Evolutionary conservation across 805 yeast species (phyloP).

Genomic region (Scheffersomyces amazonensis): DNA sequence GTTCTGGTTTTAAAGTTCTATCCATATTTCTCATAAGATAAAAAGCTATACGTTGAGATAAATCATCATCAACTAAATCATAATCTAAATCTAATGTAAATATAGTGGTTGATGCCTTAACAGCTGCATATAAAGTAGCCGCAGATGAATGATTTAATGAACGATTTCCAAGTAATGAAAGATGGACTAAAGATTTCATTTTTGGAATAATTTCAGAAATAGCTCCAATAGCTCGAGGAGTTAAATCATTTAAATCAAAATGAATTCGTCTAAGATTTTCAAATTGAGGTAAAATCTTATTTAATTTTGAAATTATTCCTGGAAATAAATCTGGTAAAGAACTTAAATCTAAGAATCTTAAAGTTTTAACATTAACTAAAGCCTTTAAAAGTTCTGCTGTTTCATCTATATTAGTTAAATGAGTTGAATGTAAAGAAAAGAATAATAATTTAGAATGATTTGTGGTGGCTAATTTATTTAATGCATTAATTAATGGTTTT

Average conservation of each 20-base stretch:
- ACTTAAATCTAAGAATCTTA: constrained; percentile 52
- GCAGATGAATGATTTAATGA: constrained; percentile 42
- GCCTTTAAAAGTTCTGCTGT: constrained; percentile 32
- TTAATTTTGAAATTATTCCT: constrained; percentile 42
- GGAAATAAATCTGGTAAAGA: constrained; percentile 54
- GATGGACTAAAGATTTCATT: constrained; percentile 48
- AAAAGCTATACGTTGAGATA: constrained; percentile 53
- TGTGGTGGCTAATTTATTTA: constrained; percentile 16
- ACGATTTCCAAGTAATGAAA: constrained; percentile 52
- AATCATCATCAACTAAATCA: constrained; percentile 49
- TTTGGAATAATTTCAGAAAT: constrained; percentile 47
- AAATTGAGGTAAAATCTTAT: constrained; percentile 44
- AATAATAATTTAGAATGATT: constrained; percentile 40
- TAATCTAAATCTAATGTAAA: constrained; percentile 54
- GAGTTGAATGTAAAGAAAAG: constrained; percentile 52
- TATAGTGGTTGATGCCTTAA: constrained; percentile 44
- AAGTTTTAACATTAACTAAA: constrained; percentile 34
- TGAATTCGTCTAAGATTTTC: constrained; percentile 48
- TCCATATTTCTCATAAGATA: constrained; percentile 59
- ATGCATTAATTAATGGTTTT: constrained; percentile 42
- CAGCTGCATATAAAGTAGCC: constrained; percentile 49
- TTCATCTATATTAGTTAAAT: constrained; percentile 40
- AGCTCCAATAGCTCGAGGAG: constrained; percentile 45
- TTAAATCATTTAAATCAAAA: constrained; percentile 51
- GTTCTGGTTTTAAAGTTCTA: constrained; percentile 30